phyloP scores from a whole-genome alignment of 2,329 filamentous ascomycete genomes.

The Colletotrichum tofieldiae region DNA sequence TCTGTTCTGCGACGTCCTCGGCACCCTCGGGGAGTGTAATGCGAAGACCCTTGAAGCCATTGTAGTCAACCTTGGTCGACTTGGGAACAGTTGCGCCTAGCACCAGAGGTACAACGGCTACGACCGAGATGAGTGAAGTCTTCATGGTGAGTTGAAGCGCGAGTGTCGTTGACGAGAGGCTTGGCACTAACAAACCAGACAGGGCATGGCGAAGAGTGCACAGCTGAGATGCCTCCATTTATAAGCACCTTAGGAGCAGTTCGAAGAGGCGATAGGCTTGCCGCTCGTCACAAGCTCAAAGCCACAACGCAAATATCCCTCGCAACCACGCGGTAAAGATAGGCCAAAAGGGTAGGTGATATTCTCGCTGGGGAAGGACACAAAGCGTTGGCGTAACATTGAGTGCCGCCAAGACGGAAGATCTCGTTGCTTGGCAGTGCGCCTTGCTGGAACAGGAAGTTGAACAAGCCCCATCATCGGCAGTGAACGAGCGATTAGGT shows the following conservation, averaged over 20 bases:
- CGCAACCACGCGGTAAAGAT: neutral
- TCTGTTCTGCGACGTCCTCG: slow-evolving; percentile 25
- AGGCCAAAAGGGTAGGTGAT: slow-evolving; percentile 31
- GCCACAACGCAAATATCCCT: neutral
- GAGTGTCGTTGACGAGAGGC: neutral
- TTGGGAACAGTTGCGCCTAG: slow-evolving; percentile 19
- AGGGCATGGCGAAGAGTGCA: neutral
- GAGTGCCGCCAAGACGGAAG: slow-evolving; percentile 28
- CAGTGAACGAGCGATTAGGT: neutral
- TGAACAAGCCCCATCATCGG: neutral
- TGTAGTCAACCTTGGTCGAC: slow-evolving; percentile 36
- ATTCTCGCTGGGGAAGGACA: neutral
- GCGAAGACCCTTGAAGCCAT: slow-evolving; percentile 42
- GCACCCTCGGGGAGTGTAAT: slow-evolving; percentile 25
- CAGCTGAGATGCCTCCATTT: neutral
- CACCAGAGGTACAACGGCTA: slow-evolving; percentile 16
- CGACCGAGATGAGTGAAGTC: slow-evolving; percentile 18
- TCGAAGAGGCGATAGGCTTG: neutral
- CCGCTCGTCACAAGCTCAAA: neutral
- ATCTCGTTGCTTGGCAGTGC: slow-evolving; percentile 22
- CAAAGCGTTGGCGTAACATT: neutral
- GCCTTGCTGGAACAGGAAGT: slow-evolving; percentile 30
- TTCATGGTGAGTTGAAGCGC: slow-evolving; percentile 20
- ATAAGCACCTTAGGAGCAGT: neutral
- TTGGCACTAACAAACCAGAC: neutral